A percentile compares a stretch with the other conserved stretches of the same genome.
Evolutionary conservation across 2,329 filamentous ascomycete genomes (phyloP).

Genomic region (Geosmithia morbida): DNA sequence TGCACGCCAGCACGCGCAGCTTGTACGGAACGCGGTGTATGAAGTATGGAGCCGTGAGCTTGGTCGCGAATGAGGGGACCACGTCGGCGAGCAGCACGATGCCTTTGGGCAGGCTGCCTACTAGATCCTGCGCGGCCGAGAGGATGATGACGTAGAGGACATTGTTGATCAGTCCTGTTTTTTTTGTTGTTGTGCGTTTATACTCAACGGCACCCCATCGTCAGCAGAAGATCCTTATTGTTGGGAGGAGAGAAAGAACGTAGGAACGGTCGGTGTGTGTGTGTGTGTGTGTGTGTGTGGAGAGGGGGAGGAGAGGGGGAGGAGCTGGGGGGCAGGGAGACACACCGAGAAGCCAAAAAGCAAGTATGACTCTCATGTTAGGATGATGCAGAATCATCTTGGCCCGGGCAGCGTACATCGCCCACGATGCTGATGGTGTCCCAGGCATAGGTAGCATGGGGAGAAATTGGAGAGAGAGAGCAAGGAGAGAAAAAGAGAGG

Average conservation of each 20-base stretch:
- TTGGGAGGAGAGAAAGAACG: no score
- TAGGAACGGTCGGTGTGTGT: no score
- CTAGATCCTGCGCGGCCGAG: conserved; percentile 86
- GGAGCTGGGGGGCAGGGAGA: no score
- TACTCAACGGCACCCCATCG: background rate
- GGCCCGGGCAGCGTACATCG: conserved; percentile 54
- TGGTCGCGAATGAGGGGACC: conserved; percentile 75
- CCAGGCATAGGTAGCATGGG: conserved; percentile 40
- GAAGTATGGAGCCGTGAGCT: conserved; percentile 83
- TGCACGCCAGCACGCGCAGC: conserved; percentile 60
- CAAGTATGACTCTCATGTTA: conserved; percentile 56
- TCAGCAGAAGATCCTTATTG: background rate
- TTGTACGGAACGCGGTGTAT: conserved; percentile 79
- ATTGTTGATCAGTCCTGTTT: conserved; percentile 61
- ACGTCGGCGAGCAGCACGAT: conserved; percentile 89
- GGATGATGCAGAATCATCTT: conserved; percentile 48
- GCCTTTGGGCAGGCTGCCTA: conserved; percentile 82
- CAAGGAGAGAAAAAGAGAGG: background rate
- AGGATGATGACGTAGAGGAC: conserved; percentile 96
- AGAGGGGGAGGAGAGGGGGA: no score
- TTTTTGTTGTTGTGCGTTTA: no score
- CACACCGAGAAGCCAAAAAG: conserved; percentile 90
- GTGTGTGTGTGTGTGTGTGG: no score
- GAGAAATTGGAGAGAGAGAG: conserved; percentile 7
- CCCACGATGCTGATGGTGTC: conserved; percentile 52